Evolutionary conservation across 176 grass and related monocot species (phyloP).

Genomic region (Oryza glaberrima): DNA sequence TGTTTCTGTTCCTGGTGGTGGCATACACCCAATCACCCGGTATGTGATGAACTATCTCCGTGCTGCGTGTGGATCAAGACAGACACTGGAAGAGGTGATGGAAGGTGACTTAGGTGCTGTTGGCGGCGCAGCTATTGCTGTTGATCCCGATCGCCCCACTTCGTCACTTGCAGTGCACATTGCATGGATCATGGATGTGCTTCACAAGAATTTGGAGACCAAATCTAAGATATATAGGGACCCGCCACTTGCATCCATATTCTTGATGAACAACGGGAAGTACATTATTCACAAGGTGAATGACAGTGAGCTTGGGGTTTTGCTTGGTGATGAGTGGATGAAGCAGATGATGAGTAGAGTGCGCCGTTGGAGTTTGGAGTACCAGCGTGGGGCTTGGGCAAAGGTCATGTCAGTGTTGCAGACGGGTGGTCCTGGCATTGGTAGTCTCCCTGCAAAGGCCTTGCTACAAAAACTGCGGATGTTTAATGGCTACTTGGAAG

Average conservation of each 20-base stretch:
- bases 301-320: slow-evolving; percentile 78
- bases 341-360: slow-evolving; percentile 78
- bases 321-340: slow-evolving; percentile 95
- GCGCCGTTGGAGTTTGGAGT: slow-evolving; percentile 81
- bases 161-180: slow-evolving; percentile 89
- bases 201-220: slow-evolving; percentile 87
- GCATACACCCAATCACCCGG: slow-evolving; percentile 89
- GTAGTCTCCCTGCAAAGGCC: slow-evolving; percentile 40
- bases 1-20: slow-evolving; percentile 70
- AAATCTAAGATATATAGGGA: slow-evolving; percentile 91
- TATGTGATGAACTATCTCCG: slow-evolving; percentile 98
- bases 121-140: slow-evolving; percentile 34
- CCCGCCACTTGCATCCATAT: slow-evolving; percentile 75
- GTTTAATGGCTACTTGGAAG: slow-evolving; percentile 84
- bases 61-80: slow-evolving; percentile 79
- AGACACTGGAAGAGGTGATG: slow-evolving; percentile 97
- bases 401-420: slow-evolving; percentile 81
- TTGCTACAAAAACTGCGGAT: slow-evolving; percentile 79
- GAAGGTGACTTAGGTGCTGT: slow-evolving; percentile 66
- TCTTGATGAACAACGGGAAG: slow-evolving; percentile 88
- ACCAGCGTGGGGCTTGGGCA: slow-evolving; percentile 76
- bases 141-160: slow-evolving; percentile 83
- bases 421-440: slow-evolving; percentile 59
- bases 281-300: slow-evolving; percentile 96
- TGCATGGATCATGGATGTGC: slow-evolving; percentile 99